Base-by-base conservation (phyloP, 106 monocot genomes). In the Cymbidium sinense region DNA sequence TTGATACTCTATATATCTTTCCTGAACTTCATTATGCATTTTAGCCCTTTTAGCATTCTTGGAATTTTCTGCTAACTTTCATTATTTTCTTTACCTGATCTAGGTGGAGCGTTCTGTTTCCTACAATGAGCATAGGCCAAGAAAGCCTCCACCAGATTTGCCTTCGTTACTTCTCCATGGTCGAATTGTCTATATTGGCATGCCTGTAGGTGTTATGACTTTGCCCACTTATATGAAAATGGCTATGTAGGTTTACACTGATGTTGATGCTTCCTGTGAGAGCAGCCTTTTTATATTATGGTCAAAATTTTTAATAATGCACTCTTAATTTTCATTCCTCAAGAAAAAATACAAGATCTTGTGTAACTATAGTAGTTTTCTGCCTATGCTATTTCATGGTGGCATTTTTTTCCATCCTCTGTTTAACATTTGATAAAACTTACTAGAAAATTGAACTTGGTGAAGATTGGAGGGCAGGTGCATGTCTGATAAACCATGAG, bases 141-240 rank as follows among this genome's bases (percentile, higher is more conserved):
- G 91, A 77, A 95, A 88, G 84, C 91, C 93, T 78, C 96, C 96
- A 36, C 96, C 96, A 41, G 96, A 96, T 80, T 75, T 93, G 81
- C 93, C 93, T 51, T 96, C 96, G 50, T 74, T 89, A 78, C 96
- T 96, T 77, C 91, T 96, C 11, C 81, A 88, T 83, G 89, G 89
- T 18, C 86, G 96, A 61, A 89, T 94, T 62, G 88, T 96, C 33
- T 96, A 91, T 52, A 86, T 96, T 87, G 89, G 91, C 51, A 91
- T 96, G 91, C 96, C 96, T 43, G 96, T 96, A 86, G 79, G 87
- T 85, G 23, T 77, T 81, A 15, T 34, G 52, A 31, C 43, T 61
- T 81, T 18, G 7, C n/a, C 71, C 37, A 39, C 39, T 11, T 39
- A 25, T 15, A 62, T 62, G n/a, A 30, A 67, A 31, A 33, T 33